Percentiles rank a stretch among this genome's conserved stretches.
Evolutionary conservation across 352 stramenopile species (phyloP).

Genomic region (Plasmopara muralis): DNA sequence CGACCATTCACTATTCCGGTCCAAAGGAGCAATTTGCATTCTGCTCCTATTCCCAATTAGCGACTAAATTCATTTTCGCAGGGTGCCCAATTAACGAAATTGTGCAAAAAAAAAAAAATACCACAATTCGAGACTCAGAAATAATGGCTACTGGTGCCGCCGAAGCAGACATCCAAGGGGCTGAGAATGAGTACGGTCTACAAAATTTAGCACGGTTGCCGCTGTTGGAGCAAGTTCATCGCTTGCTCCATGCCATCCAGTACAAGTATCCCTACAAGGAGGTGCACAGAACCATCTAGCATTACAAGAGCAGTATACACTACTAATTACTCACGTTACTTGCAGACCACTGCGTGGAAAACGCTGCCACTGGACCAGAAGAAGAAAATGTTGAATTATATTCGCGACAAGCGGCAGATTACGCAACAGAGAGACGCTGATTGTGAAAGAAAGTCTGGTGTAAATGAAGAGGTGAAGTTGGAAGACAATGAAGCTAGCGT

Average conservation of each 20-base stretch:
- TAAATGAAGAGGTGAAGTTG: constrained; percentile 3
- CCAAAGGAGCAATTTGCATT: too few species aligned
- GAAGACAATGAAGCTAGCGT: constrained; percentile 9
- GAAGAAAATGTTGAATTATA: constrained; percentile 75
- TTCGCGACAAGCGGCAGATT: constrained; percentile 49
- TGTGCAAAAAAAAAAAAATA: too few species aligned
- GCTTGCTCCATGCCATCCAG: constrained; percentile 80
- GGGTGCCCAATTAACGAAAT: too few species aligned
- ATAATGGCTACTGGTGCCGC: background rate
- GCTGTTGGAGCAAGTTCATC: constrained; percentile 79
- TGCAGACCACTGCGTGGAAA: constrained; percentile 70
- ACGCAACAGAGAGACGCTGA: constrained; percentile 13
- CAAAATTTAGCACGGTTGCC: constrained; percentile 54
- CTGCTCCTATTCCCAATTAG: too few species aligned
- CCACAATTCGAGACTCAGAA: background rate
- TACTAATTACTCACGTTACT: background rate
- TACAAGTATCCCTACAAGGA: constrained; percentile 78
- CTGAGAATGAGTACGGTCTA: constrained; percentile 63
- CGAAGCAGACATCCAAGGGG: constrained; percentile 6
- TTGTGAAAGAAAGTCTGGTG: constrained; percentile 2
- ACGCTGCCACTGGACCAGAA: constrained; percentile 70
- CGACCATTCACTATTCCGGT: too few species aligned
- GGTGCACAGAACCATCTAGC: constrained; percentile 18
- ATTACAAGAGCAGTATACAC: background rate
- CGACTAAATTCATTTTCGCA: too few species aligned